Percentiles rank a stretch among this genome's conserved stretches.
phyloP scores from a whole-genome alignment of 129 eudicot genomes.

The Flaveria ramosissima region DNA sequence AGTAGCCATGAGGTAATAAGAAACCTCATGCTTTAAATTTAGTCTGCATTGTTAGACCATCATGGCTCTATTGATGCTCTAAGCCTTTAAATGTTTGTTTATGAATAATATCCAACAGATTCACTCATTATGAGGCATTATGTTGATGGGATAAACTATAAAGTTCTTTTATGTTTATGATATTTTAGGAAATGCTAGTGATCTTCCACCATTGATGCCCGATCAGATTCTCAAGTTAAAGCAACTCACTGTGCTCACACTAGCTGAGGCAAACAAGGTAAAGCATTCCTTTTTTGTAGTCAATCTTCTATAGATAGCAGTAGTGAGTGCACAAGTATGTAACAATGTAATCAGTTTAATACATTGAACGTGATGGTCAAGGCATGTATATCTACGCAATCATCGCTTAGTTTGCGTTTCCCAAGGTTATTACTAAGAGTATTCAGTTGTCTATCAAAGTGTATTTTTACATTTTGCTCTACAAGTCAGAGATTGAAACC shows the following conservation, averaged over 20 bases:
- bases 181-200: constrained; percentile 53
- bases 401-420: not conserved
- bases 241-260: constrained; percentile 84
- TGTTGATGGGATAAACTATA: not conserved
- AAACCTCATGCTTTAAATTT: not conserved
- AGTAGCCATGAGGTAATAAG: constrained; percentile 11
- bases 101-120: constrained; percentile 7
- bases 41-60: constrained; percentile 10
- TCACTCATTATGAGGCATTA: constrained; percentile 6
- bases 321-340: constrained; percentile 3
- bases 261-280: constrained; percentile 92
- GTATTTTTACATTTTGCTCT: not conserved
- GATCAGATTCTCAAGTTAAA: constrained; percentile 81
- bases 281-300: not conserved
- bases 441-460: not conserved
- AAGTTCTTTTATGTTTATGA: constrained; percentile 12
- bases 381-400: not conserved
- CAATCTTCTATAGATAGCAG: constrained; percentile 15
- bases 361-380: not conserved
- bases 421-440: not conserved
- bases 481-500: not conserved
- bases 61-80: not conserved
- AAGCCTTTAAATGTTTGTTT: constrained; percentile 1
- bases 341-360: not conserved
- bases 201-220: constrained; percentile 65